Conservation (phyloP, 2,329 filamentous ascomycete species). For the Ascosphaera apis region DNA sequence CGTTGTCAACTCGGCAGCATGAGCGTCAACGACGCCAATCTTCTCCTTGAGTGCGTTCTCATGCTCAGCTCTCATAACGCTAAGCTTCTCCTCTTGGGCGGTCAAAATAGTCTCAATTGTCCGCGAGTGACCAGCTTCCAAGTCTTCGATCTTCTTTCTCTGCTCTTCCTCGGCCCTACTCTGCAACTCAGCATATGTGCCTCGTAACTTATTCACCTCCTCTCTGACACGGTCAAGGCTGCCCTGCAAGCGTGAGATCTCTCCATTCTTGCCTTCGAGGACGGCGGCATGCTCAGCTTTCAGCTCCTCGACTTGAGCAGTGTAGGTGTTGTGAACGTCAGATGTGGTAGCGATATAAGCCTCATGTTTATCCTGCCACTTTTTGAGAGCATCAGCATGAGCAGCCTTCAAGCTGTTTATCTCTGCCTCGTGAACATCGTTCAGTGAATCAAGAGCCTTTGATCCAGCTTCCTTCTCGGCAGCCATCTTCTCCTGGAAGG, state of each 20-base stretch:
- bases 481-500: slow-evolving; percentile 14
- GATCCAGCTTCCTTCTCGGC: slow-evolving; percentile 13
- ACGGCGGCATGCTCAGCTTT: slow-evolving; percentile 6
- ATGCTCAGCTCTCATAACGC: slow-evolving; percentile 14
- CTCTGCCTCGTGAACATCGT: slow-evolving; percentile 14
- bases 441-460: slow-evolving; percentile 13
- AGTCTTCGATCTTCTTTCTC: slow-evolving; percentile 13
- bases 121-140: slow-evolving; percentile 17
- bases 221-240: slow-evolving; percentile 2
- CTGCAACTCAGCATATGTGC: slow-evolving; percentile 14
- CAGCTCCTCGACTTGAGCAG: slow-evolving; percentile 4
- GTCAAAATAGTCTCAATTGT: slow-evolving; percentile 19
- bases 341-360: slow-evolving; percentile 3
- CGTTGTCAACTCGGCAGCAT: slow-evolving; percentile 21
- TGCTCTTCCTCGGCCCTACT: slow-evolving; percentile 14
- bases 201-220: slow-evolving; percentile 6
- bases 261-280: slow-evolving; percentile 10
- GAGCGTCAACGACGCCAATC: slow-evolving; percentile 13
- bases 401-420: slow-evolving; percentile 13
- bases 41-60: slow-evolving; percentile 15
- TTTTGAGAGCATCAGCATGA: slow-evolving; percentile 5
- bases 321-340: slow-evolving; percentile 4
- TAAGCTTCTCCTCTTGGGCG: slow-evolving; percentile 18
- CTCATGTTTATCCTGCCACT: slow-evolving; percentile 6
- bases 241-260: slow-evolving; percentile 11